phyloP scores from a whole-genome alignment of 1,284 basidiomycete species.

The Boletus hoseneyae region DNA sequence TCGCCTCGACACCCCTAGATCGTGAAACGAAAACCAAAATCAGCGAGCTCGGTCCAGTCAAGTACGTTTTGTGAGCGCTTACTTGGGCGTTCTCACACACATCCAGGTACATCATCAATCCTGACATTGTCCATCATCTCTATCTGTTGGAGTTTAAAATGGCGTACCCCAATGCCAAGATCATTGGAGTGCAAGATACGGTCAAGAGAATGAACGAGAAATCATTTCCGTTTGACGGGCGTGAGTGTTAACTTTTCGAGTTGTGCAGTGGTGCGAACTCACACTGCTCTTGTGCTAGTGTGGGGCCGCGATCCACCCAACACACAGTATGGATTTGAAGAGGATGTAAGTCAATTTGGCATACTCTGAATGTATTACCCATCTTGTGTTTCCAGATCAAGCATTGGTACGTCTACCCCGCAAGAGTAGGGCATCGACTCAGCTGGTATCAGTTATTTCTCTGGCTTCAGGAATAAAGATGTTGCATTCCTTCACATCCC shows the following conservation, averaged over 20 bases:
- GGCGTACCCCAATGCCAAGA: conserved; percentile 74
- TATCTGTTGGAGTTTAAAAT: conserved; percentile 71
- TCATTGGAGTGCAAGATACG: conserved; percentile 63
- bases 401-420: conserved; percentile 45
- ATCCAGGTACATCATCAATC: conserved; percentile 61
- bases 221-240: conserved; percentile 54
- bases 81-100: neutral
- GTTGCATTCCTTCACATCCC: conserved; percentile 84
- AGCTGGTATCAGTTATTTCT: conserved; percentile 59
- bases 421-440: conserved; percentile 1
- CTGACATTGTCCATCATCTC: conserved; percentile 64
- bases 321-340: conserved; percentile 79
- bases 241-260: conserved; percentile 38
- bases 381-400: conserved; percentile 46
- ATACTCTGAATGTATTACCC: neutral
- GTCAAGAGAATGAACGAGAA: conserved; percentile 43
- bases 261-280: neutral
- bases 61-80: conserved; percentile 37
- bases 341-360: conserved; percentile 51
- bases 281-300: conserved; percentile 35
- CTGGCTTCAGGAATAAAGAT: conserved; percentile 83
- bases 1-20: conserved; percentile 82
- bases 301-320: conserved; percentile 62
- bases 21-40: conserved; percentile 70
- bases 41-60: conserved; percentile 74